Evolutionary conservation across 441 rosid genomes (phyloP), one percentile per base, ranked within the genome.

Genomic region (Theobroma grandiflorum): DNA sequence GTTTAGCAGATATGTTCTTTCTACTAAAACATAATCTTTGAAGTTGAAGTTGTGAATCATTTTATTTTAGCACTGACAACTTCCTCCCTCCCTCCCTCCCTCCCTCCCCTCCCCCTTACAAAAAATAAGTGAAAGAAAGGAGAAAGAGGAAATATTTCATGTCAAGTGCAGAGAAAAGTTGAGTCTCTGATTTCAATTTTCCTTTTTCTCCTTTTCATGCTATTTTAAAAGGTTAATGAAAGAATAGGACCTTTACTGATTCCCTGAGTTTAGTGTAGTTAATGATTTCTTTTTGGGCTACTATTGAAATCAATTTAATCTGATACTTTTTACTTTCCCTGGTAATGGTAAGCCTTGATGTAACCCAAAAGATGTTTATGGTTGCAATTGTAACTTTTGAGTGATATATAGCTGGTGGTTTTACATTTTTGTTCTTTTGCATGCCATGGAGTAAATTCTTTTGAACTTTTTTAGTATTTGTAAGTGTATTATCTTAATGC

Each of bases 311-410:
- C 57, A 4, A n/a, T 55, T 55, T n/a, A 38, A 37, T 55, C n/a
- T 11, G n/a, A n/a, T 53, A 6, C 49, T 53, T 72, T 37, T 72
- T 33, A n/a, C 16, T 53, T 35, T 6, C 1, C 16, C 33, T 35
- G 62, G 63, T 53, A 40, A 42, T 2, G 6, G 49, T n/a, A 37
- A n/a, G 31, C 64, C n/a, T 55, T 20, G n/a, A 20, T 38, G 33
- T 73, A 73, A 73, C 49, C 76, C 50, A n/a, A 73, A 73, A 14
- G 50, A 20, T 73, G 43, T 38, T 38, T 55, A 20, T 73, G 76
- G 50, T 72, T 72, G 16, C 47, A 55, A 4, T 52, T 53, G 47
- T 53, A 71, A 31, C 20, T 70, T 22, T 72, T 52, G 31, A 53
- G 33, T 72, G 33, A 72, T 72, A 10, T 37, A 8, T 52, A 4